phyloP scores from a whole-genome alignment of 345 rosid genomes.

The Toxicodendron radicans region DNA sequence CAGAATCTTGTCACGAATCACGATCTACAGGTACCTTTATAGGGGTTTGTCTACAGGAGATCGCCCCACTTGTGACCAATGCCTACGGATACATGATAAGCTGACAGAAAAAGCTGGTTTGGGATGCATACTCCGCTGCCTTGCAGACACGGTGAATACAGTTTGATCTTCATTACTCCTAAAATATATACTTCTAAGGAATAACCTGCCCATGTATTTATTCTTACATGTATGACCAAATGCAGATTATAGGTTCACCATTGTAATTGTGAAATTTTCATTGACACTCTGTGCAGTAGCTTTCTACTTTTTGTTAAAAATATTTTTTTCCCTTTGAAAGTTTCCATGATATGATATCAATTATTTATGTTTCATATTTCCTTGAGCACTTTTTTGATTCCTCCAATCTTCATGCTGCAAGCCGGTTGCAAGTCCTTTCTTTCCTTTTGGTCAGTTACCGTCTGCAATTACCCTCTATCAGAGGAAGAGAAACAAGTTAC shows the following conservation, averaged over 20 bases:
- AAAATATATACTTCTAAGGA: not conserved
- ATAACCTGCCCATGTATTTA: not conserved
- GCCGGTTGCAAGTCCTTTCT: not conserved
- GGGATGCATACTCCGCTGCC: constrained; percentile 85
- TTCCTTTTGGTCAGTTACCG: not conserved
- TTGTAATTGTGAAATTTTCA: not conserved
- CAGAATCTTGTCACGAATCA: not conserved
- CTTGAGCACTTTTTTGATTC: not conserved
- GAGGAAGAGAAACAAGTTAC: no score
- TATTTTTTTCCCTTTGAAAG: not conserved
- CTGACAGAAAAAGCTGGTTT: constrained; percentile 85
- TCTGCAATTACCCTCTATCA: not conserved
- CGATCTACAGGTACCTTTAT: constrained; percentile 61
- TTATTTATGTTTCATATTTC: not conserved
- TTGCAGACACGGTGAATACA: constrained; percentile 72
- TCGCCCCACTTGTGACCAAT: constrained; percentile 91
- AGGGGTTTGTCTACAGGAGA: constrained; percentile 92
- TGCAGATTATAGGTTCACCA: not conserved
- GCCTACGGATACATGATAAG: constrained; percentile 83
- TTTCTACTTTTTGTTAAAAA: not conserved
- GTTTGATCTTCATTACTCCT: constrained; percentile 43
- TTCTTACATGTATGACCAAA: not conserved
- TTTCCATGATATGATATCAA: not conserved
- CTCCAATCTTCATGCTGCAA: not conserved
- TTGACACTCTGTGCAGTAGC: not conserved